phyloP scores from a whole-genome alignment of 2,329 filamentous ascomycete genomes.

The Leptographium galeiforme region DNA sequence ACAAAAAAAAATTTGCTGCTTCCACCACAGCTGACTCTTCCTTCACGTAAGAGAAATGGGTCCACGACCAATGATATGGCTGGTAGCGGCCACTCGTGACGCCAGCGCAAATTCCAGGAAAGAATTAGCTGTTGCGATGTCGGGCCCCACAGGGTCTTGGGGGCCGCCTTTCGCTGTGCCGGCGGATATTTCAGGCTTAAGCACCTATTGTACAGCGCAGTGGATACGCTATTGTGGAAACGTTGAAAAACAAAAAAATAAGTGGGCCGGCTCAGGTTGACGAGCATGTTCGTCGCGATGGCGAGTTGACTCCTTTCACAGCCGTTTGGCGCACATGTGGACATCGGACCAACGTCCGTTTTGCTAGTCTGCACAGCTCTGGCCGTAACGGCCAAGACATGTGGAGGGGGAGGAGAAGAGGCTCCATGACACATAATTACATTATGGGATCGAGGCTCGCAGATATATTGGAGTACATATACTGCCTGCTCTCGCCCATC shows the following conservation, averaged over 20 bases:
- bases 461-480: conserved; percentile 11
- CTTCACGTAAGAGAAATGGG: conserved; percentile 5
- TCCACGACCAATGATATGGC: conserved; percentile 1
- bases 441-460: conserved; percentile 14
- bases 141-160: not conserved
- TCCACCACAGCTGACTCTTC: conserved; percentile 4
- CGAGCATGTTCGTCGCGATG: not conserved
- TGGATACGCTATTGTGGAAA: not conserved
- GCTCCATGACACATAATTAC: conserved; percentile 20
- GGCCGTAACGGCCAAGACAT: not conserved
- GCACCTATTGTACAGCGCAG: not conserved
- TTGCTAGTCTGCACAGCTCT: too few species aligned
- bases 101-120: not conserved
- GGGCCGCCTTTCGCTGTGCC: not conserved
- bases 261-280: not conserved
- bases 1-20: not conserved
- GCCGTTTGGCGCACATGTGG: not conserved
- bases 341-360: not conserved
- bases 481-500: not conserved
- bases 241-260: not conserved
- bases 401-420: not conserved
- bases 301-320: too few species aligned
- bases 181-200: conserved; percentile 1
- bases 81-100: conserved; percentile 4
- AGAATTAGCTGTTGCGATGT: conserved; percentile 2